Percentiles rank a stretch among this genome's conserved stretches.
Conservation (phyloP, 257 asterid species). For the Henckelia pumila region DNA sequence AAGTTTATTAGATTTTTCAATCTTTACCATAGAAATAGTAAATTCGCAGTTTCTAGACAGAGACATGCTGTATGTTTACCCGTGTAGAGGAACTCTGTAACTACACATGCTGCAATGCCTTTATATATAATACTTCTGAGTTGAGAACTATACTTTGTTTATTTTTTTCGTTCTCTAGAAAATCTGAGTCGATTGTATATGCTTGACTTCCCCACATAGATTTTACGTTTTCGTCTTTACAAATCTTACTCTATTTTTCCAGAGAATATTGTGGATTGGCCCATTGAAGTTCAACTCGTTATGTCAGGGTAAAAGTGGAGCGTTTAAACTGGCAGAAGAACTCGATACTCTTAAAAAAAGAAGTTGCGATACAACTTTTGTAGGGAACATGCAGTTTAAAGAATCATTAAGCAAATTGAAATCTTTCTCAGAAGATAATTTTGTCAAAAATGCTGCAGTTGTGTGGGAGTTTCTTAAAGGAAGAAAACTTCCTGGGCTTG, state of each 20-base stretch:
- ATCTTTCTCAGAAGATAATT: slow-evolving; percentile 31
- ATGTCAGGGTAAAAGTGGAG: slow-evolving; percentile 42
- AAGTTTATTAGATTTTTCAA: neutral
- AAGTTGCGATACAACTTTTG: slow-evolving; percentile 50
- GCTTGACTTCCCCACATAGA: slow-evolving; percentile 8
- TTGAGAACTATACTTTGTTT: slow-evolving; percentile 2
- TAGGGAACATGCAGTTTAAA: slow-evolving; percentile 57
- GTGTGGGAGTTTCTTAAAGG: slow-evolving; percentile 90
- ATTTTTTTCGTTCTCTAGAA: slow-evolving; percentile 5
- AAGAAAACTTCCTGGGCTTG: slow-evolving; percentile 84
- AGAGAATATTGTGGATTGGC: slow-evolving; percentile 87
- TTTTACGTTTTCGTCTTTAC: slow-evolving; percentile 21
- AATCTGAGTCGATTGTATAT: neutral
- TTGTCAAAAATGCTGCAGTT: slow-evolving; percentile 57
- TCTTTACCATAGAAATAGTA: slow-evolving; percentile 6
- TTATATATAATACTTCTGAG: slow-evolving; percentile 13
- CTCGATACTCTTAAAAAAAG: slow-evolving; percentile 42
- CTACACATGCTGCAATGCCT: slow-evolving; percentile 7
- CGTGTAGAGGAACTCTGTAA: slow-evolving; percentile 15
- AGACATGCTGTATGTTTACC: slow-evolving; percentile 4
- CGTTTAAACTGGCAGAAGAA: slow-evolving; percentile 49
- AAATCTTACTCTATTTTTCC: slow-evolving; percentile 23
- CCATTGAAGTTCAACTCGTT: slow-evolving; percentile 58
- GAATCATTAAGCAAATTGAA: slow-evolving; percentile 34
- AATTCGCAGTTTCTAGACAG: neutral